These are phyloP conservation scores for Rheum nobile DNA, from an alignment of 148 eudicot species.

Conservation along the genomic window DNA sequence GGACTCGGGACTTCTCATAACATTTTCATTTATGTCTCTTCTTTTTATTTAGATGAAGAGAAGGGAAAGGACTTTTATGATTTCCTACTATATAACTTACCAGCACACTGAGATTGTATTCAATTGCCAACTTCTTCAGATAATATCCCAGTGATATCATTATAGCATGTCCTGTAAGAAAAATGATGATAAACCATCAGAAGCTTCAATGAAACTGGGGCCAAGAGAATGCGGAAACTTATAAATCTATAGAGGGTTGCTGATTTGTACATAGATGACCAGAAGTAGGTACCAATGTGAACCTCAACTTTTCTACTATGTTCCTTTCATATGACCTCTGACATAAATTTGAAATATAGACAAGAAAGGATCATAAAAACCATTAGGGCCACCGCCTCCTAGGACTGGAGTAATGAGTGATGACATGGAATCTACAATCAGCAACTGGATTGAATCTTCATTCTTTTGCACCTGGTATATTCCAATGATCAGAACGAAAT, in stretches of 20 bases:
- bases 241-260: neutral
- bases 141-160: conserved; percentile 71
- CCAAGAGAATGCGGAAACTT: neutral
- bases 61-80: neutral
- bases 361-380: conserved; percentile 19
- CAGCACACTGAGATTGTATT: conserved; percentile 52
- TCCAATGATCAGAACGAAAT: neutral
- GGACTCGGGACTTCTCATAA: neutral
- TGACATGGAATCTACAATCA: conserved; percentile 77
- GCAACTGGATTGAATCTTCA: conserved; percentile 30
- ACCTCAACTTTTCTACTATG: neutral
- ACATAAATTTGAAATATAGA: neutral
- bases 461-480: conserved; percentile 25
- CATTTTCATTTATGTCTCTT: neutral
- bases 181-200: conserved; percentile 14
- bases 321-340: neutral
- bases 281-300: neutral
- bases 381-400: conserved; percentile 64
- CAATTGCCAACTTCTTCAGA: conserved; percentile 69
- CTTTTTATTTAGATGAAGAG: neutral
- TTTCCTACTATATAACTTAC: conserved; percentile 25
- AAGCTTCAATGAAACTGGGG: neutral
- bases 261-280: neutral
- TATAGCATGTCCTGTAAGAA: conserved; percentile 62
- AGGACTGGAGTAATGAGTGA: conserved; percentile 72